phyloP scores from a whole-genome alignment of 2,329 filamentous ascomycete species.

The Seiridium cupressi region DNA sequence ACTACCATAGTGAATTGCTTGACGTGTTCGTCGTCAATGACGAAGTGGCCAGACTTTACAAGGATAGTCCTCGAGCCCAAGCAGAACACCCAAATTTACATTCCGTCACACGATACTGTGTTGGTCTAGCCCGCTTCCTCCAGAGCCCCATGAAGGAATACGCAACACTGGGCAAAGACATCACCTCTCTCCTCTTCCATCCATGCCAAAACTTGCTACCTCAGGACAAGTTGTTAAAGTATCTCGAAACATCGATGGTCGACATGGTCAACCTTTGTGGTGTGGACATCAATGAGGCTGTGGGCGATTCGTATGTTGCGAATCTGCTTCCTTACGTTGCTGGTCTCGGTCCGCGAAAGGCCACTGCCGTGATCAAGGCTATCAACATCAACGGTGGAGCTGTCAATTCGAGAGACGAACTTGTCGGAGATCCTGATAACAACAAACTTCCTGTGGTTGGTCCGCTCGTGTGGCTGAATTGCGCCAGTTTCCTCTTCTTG shows the following conservation, averaged over 20 bases:
- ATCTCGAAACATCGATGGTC: slow-evolving; percentile 94
- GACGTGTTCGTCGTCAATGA: slow-evolving; percentile 94
- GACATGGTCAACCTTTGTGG: slow-evolving; percentile 98
- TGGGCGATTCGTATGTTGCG: slow-evolving; percentile 76
- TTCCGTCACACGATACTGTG: slow-evolving; percentile 82
- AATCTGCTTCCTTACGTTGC: slow-evolving; percentile 89
- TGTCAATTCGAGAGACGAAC: slow-evolving; percentile 79
- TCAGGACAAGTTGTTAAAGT: slow-evolving; percentile 80
- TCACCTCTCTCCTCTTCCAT: slow-evolving; percentile 84
- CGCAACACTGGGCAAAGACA: slow-evolving; percentile 84
- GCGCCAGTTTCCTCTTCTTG: slow-evolving; percentile 91
- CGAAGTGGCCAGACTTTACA: slow-evolving; percentile 94
- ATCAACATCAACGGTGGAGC: slow-evolving; percentile 89
- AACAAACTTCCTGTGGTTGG: slow-evolving; percentile 78
- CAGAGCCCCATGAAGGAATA: slow-evolving; percentile 98
- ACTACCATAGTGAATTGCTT: slow-evolving; percentile 74
- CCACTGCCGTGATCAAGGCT: slow-evolving; percentile 79
- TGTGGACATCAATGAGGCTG: slow-evolving; percentile 91
- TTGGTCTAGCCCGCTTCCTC: slow-evolving; percentile 85
- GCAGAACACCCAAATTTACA: slow-evolving; percentile 79
- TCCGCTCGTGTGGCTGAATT: slow-evolving; percentile 92
- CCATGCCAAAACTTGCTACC: slow-evolving; percentile 86
- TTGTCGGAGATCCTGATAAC: slow-evolving; percentile 83
- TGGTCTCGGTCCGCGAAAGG: slow-evolving; percentile 89
- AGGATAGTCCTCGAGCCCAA: slow-evolving; percentile 78